These are phyloP conservation scores for Monosporozyma solicola DNA, from an alignment of 805 yeast genomes.

Conservation along the genomic window DNA sequence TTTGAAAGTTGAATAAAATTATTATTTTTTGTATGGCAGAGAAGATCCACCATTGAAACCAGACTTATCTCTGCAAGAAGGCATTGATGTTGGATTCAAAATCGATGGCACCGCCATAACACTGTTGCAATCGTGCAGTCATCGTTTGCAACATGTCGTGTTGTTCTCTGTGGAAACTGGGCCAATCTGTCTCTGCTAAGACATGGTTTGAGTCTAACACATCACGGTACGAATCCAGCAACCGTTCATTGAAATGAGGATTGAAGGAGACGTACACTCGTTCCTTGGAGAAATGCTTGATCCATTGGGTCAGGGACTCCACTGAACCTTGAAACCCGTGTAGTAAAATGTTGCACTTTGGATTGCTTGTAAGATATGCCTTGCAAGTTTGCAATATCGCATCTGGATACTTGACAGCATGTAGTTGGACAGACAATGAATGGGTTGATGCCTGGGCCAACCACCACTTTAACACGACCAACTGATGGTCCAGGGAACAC, in stretches of 20 bases:
- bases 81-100: conserved; percentile 5
- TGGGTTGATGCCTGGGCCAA: conserved; percentile 44
- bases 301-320: conserved; percentile 47
- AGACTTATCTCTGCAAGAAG: neutral
- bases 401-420: conserved; percentile 60
- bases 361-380: neutral
- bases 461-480: conserved; percentile 40
- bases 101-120: neutral
- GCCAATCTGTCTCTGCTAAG: neutral
- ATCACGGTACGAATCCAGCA: conserved; percentile 5
- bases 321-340: conserved; percentile 83
- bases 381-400: conserved; percentile 8
- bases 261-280: conserved; percentile 29
- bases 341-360: conserved; percentile 37
- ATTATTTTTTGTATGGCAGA: neutral
- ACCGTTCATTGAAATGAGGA: conserved; percentile 12
- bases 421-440: conserved; percentile 56
- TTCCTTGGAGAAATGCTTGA: conserved; percentile 9
- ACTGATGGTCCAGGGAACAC: conserved; percentile 54
- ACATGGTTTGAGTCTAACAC: neutral
- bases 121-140: neutral
- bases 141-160: neutral
- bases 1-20: neutral
- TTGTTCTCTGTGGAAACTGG: neutral
- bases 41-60: neutral